A percentile compares a stretch with the other conserved stretches of the same genome.
Evolutionary conservation across 1,139 yeast genomes (phyloP).

Genomic region (Candida glucosophila): DNA sequence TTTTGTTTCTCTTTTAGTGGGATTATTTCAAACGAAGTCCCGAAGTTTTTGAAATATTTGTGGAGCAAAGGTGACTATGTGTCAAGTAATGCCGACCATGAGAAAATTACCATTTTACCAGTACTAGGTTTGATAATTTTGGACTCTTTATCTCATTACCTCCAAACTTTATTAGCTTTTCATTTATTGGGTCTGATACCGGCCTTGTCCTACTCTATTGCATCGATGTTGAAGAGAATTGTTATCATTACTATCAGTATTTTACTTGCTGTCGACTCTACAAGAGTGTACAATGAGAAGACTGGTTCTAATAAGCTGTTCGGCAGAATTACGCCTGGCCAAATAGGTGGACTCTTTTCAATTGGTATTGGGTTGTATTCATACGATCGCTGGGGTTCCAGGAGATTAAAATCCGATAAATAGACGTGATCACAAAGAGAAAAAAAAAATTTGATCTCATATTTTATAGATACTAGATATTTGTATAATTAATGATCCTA

Average conservation of each 20-base stretch:
- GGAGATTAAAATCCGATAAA: no score
- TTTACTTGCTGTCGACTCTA: no score
- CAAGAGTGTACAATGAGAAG: conserved; percentile 72
- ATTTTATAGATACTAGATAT: background rate
- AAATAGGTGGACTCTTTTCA: conserved; percentile 60
- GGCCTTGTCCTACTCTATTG: conserved; percentile 88
- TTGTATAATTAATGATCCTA: no score
- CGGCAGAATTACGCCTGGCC: conserved; percentile 39
- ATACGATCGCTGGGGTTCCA: conserved; percentile 67
- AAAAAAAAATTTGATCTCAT: background rate
- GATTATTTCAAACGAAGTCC: no score
- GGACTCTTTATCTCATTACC: conserved; percentile 76
- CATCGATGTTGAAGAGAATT: conserved; percentile 79
- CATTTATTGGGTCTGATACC: conserved; percentile 79
- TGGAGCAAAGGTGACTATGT: no score
- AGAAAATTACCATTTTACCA: no score
- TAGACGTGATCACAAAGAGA: background rate
- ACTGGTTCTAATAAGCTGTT: no score
- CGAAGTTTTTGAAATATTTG: no score
- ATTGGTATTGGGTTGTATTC: conserved; percentile 60
- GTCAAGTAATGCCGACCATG: no score
- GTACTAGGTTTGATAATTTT: conserved; percentile 32
- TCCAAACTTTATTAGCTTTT: conserved; percentile 82
- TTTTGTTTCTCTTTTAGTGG: conserved; percentile 66
- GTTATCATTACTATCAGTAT: conserved; percentile 78